Evolutionary conservation across 2,329 filamentous ascomycete species (phyloP), one percentile per base, ranked within the genome.

Genomic region (Penicillium polonicum): DNA sequence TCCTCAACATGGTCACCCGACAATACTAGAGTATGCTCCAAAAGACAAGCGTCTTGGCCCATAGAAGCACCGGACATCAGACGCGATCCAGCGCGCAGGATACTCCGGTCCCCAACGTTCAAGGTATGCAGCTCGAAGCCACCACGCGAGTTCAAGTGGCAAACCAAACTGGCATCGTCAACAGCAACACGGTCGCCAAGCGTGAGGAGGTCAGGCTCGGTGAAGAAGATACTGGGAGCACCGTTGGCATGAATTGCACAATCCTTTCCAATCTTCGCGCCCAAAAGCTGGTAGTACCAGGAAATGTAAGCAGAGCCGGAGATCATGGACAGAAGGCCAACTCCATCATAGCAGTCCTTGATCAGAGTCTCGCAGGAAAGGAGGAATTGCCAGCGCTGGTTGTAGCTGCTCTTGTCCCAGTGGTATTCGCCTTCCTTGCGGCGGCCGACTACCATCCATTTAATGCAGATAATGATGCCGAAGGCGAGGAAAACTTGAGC

Each of bases 1-100:
- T 78, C 76, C 48, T 81, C 81, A 0, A 84, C 82, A 41, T 82
- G 73, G 66, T 85, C 82, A 5, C 83, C 83, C 2, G 79, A 79
- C 77, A 85, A 81, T 42, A 85, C 75, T 4, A 85, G 74, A 0
- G 83, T 85, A 61, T 85, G 83, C 70, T 85, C 83, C 36, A 85
- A 66, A 36, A 85, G 69, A 61, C 81, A 82, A 21, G 78, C 78
- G 63, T 83, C 82, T 3, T 76, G 70, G 55, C 77, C 78, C 82
- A 85, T 84, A 21, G 66, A 75, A 4, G 82, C 82, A 12, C 82
- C 83, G 39, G 77, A 80, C 49, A 85, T 73, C 53, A 85, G 67
- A 33, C 83, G 72, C 43, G 79, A 82, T 2, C 82, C 82, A 3
- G 77, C 78, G 9, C 83, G 72, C 61, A 85, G 63, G 9, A 85